phyloP scores from a whole-genome alignment of 257 asterid species.

The Solanum raphanifolium region DNA sequence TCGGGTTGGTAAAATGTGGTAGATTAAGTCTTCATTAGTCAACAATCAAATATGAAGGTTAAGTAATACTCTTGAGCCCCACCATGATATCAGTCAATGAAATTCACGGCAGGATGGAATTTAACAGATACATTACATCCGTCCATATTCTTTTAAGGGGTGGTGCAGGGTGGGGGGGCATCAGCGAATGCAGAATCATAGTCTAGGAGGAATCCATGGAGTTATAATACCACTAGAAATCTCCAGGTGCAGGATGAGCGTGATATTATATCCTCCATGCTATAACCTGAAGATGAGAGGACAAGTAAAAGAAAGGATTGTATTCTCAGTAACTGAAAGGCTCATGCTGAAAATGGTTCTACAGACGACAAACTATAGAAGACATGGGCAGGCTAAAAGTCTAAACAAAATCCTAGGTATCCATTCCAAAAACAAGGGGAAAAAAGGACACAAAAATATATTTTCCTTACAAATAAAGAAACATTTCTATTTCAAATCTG shows the following conservation, averaged over 20 bases:
- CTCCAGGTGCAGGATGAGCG: not conserved
- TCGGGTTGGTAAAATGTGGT: not conserved
- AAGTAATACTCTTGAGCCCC: not conserved
- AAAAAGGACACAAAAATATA: not conserved
- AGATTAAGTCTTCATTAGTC: not conserved
- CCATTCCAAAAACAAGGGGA: not conserved
- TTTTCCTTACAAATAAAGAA: not conserved
- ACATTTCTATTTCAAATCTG: not conserved
- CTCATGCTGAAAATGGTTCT: not conserved
- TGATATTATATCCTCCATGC: constrained; percentile 3
- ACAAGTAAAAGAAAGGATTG: not conserved
- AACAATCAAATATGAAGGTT: not conserved
- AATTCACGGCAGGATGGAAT: not conserved
- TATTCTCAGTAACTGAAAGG: constrained; percentile 1
- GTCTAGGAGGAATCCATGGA: not conserved
- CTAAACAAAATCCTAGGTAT: not conserved
- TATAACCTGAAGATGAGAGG: not conserved
- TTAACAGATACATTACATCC: not conserved
- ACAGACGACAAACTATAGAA: not conserved
- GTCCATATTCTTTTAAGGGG: not conserved
- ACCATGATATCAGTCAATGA: not conserved
- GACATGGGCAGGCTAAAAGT: not conserved
- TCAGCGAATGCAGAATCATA: not conserved
- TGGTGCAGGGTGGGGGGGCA: not conserved
- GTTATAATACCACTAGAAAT: not conserved